phyloP scores from a whole-genome alignment of 148 eudicot species.

The Limonium bicolor region DNA sequence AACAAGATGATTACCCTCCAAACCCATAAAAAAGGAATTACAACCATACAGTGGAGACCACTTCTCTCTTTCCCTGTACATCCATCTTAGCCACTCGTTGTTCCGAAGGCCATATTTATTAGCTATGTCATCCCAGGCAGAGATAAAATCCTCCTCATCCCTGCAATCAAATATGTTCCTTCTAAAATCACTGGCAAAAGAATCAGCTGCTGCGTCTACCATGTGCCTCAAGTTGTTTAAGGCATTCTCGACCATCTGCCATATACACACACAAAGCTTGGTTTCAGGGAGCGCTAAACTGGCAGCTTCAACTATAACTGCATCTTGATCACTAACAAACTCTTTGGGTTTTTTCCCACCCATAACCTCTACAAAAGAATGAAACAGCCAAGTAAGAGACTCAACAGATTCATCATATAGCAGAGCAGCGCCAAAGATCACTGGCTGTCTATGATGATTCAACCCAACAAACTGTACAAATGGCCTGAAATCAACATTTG shows the following conservation, averaged over 20 bases:
- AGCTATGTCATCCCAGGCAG: background rate
- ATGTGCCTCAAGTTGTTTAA: background rate
- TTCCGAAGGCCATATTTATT: background rate
- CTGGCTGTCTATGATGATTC: too few relatives aligned
- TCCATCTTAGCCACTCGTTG: background rate
- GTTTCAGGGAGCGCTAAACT: background rate
- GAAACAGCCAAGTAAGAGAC: too few relatives aligned
- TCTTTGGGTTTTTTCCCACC: too few relatives aligned
- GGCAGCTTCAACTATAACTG: background rate
- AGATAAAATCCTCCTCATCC: background rate
- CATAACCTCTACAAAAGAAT: too few relatives aligned
- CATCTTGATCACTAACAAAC: background rate
- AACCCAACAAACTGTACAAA: too few relatives aligned
- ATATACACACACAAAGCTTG: background rate
- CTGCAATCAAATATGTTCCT: background rate
- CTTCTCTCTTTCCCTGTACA: background rate
- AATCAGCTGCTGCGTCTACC: background rate
- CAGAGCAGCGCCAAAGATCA: too few relatives aligned
- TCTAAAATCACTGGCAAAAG: slow-evolving; percentile 1
- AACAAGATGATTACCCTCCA: too few relatives aligned
- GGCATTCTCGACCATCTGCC: background rate
- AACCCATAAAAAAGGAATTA: background rate
- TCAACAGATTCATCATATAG: too few relatives aligned
- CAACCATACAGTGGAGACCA: background rate
- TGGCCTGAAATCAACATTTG: too few relatives aligned